Evolutionary conservation across 768 basidiomycete species (phyloP).

Genomic region (Cubamyces lactineus): DNA sequence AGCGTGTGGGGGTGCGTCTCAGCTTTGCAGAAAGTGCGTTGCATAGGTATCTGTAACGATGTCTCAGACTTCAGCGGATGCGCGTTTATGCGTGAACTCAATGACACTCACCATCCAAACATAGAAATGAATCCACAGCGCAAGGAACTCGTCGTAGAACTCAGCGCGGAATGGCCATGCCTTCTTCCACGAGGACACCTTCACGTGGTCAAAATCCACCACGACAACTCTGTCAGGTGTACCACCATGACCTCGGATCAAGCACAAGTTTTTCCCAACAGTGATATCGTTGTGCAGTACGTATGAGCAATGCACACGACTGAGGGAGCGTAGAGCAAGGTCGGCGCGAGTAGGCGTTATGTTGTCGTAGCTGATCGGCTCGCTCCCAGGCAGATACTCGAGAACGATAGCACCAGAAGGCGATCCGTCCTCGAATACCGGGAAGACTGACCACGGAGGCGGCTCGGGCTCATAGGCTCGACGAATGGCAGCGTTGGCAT

Average conservation of each 20-base stretch:
- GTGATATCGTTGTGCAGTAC: slow-evolving; percentile 14
- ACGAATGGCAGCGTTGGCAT: background rate
- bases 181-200: background rate
- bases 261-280: background rate
- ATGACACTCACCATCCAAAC: background rate
- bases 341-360: slow-evolving; percentile 14
- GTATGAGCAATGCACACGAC: slow-evolving; percentile 13
- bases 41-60: too few relatives aligned
- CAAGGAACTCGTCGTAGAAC: background rate
- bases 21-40: too few relatives aligned
- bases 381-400: slow-evolving; percentile 18
- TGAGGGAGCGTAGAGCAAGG: slow-evolving; percentile 6
- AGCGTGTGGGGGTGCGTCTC: too few relatives aligned
- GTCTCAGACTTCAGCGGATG: too few relatives aligned
- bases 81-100: too few relatives aligned
- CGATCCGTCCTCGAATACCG: background rate
- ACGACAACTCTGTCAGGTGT: background rate
- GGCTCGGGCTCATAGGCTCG: background rate
- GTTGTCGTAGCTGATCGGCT: background rate
- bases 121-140: background rate
- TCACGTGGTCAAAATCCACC: background rate
- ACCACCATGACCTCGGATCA: background rate
- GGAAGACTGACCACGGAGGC: background rate
- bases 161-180: background rate
- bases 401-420: slow-evolving; percentile 16